Conservation (phyloP, 164 flowering plant genomes). For the Piper betle region DNA sequence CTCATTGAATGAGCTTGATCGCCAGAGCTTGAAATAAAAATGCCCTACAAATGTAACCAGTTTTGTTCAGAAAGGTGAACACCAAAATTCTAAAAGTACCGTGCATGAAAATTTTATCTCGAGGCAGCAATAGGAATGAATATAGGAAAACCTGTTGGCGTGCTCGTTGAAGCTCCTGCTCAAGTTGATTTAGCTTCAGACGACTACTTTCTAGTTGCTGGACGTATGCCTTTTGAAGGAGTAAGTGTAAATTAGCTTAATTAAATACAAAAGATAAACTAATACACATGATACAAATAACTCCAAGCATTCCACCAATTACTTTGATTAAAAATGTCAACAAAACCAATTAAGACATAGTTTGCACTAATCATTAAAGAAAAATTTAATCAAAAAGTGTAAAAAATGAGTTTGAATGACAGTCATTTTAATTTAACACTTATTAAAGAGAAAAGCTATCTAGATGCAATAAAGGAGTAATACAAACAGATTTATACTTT, state of each 20-base stretch:
- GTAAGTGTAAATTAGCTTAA: background rate
- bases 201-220: conserved; percentile 92
- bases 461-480: too few species aligned
- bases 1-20: conserved; percentile 76
- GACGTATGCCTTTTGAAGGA: conserved; percentile 66
- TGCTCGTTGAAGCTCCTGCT: conserved; percentile 92
- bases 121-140: background rate
- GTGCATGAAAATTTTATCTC: background rate
- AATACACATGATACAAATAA: background rate
- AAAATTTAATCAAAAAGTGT: too few species aligned
- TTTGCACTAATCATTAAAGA: too few species aligned
- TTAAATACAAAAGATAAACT: too few species aligned
- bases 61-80: background rate
- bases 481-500: too few species aligned
- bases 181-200: conserved; percentile 74
- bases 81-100: background rate
- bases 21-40: conserved; percentile 79
- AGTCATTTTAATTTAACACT: too few species aligned
- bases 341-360: too few species aligned
- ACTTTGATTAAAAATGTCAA: too few species aligned
- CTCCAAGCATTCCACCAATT: too few species aligned
- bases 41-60: conserved; percentile 40
- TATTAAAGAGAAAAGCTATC: too few species aligned
- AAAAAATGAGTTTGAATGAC: too few species aligned
- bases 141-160: conserved; percentile 65